phyloP scores from a whole-genome alignment of 805 yeast species.

The Kuraishia capsulata region DNA sequence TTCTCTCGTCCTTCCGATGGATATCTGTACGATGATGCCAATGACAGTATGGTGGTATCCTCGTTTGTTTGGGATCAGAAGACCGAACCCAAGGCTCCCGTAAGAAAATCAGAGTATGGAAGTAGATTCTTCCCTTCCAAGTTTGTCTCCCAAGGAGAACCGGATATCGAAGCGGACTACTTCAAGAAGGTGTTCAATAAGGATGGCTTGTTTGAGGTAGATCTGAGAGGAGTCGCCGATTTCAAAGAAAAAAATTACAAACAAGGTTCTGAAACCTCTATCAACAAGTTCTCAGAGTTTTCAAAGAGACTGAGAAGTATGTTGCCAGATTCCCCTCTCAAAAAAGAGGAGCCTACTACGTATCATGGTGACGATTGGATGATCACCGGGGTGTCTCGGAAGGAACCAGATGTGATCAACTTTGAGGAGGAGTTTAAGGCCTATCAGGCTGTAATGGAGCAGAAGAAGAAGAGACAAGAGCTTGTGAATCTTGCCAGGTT shows the following conservation, averaged over 20 bases:
- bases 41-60: background rate
- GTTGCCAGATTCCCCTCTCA: background rate
- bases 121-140: background rate
- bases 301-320: background rate
- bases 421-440: slow-evolving; percentile 28
- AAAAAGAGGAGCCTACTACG: slow-evolving; percentile 8
- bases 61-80: background rate
- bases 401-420: background rate
- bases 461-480: slow-evolving; percentile 27
- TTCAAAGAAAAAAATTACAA: background rate
- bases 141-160: background rate
- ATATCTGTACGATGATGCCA: background rate
- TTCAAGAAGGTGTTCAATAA: slow-evolving; percentile 2
- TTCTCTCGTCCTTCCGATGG: too few species aligned
- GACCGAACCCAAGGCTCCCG: background rate
- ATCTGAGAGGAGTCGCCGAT: background rate
- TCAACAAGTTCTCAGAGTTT: background rate
- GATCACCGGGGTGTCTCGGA: background rate
- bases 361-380: slow-evolving; percentile 11
- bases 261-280: background rate
- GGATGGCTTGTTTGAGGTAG: background rate
- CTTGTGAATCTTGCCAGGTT: slow-evolving; percentile 24
- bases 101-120: background rate
- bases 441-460: slow-evolving; percentile 33
- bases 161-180: slow-evolving; percentile 3